Evolutionary conservation across 257 asterid species (phyloP).

Genomic region (Solanum dulcamara): DNA sequence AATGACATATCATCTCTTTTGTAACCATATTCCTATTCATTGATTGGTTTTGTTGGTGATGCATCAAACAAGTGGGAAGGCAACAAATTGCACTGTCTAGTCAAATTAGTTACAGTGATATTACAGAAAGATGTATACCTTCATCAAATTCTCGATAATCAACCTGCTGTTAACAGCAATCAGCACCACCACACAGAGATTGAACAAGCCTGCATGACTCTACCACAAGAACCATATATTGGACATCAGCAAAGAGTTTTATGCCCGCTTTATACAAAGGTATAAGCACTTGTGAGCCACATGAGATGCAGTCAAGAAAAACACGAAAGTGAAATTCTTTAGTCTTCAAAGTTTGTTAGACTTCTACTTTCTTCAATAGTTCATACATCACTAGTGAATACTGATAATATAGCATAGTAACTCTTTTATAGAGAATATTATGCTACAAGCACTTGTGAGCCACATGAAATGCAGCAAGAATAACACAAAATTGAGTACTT

Average conservation of each 20-base stretch:
- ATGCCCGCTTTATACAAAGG: not conserved
- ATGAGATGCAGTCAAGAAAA: not conserved
- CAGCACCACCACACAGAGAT: constrained; percentile 98
- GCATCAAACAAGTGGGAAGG: not conserved
- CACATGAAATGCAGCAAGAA: not conserved
- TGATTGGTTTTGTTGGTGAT: not conserved
- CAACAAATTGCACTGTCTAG: not conserved
- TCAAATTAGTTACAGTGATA: not conserved
- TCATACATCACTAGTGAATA: not conserved
- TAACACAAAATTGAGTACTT: not conserved
- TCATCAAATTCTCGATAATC: constrained; percentile 91
- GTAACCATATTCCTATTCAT: not conserved
- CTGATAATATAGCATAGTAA: not conserved
- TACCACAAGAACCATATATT: constrained; percentile 27
- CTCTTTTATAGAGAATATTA: not conserved
- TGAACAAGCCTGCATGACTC: constrained; percentile 99
- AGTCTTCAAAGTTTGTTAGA: not conserved
- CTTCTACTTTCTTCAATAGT: not conserved
- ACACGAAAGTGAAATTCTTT: not conserved
- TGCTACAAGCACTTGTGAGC: not conserved
- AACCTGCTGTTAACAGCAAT: constrained; percentile 97
- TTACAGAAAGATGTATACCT: constrained; percentile 37
- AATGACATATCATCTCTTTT: not conserved
- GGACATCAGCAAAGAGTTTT: not conserved
- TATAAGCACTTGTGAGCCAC: not conserved